A percentile compares a stretch with the other conserved stretches of the same genome.
phyloP scores from a whole-genome alignment of 1,284 basidiomycete species.

The Microbotryum silenes-acaulis region DNA sequence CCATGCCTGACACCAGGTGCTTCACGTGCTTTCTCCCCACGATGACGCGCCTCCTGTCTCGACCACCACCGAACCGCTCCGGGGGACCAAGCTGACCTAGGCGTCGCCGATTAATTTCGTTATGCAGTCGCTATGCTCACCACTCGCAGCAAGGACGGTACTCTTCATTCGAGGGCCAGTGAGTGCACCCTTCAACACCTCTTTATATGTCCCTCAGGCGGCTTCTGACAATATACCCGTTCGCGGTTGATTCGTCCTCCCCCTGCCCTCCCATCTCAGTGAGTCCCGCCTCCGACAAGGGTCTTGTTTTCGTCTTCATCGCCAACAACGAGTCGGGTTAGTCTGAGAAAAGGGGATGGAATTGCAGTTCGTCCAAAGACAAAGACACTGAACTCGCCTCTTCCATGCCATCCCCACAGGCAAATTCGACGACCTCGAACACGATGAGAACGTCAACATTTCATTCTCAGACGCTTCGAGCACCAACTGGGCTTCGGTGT shows the following conservation, averaged over 20 bases:
- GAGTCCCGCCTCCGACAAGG: slow-evolving; percentile 22
- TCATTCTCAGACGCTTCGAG: slow-evolving; percentile 63
- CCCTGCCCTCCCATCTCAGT: neutral
- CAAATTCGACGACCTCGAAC: slow-evolving; percentile 29
- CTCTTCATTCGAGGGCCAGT: slow-evolving; percentile 70
- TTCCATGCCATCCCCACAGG: slow-evolving; percentile 1
- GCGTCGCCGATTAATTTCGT: slow-evolving; percentile 20
- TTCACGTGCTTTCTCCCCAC: no score
- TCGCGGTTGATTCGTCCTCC: neutral
- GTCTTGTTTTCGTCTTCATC: slow-evolving; percentile 55
- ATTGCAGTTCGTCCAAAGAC: no score
- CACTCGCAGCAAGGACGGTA: slow-evolving; percentile 63
- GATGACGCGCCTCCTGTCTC: neutral
- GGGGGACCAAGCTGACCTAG: no score
- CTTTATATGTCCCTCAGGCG: slow-evolving; percentile 34
- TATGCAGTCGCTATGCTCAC: slow-evolving; percentile 70
- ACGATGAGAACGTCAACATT: slow-evolving; percentile 43
- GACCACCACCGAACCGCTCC: no score
- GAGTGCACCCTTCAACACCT: slow-evolving; percentile 51
- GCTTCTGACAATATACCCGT: neutral
- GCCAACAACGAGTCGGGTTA: slow-evolving; percentile 58
- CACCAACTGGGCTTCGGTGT: slow-evolving; percentile 77
- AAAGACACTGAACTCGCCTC: no score
- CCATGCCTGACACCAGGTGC: no score
- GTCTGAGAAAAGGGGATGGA: neutral